Evolutionary conservation across 2,329 filamentous ascomycete genomes (phyloP), one percentile per base, ranked within the genome.

Genomic region (Paraconiothyrium sp.): DNA sequence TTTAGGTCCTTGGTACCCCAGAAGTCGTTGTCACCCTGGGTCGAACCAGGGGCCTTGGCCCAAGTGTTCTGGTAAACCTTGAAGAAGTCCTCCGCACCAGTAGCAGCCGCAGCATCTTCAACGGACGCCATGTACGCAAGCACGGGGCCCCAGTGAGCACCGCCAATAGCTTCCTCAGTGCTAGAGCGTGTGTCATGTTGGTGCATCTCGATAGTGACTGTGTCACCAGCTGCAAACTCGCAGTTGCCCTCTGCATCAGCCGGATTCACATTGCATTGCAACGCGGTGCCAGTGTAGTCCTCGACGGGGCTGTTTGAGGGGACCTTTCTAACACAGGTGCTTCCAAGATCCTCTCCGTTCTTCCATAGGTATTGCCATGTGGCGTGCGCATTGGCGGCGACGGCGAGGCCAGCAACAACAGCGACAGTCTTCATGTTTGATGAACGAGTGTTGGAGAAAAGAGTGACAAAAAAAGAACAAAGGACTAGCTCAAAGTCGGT

Each of bases 141-240:
- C 67, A 86, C 75, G 37, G 84, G 84, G 10, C 85, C 85, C 75
- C 80, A 77, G 78, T 87, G 85, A 49, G 81, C 70, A 44, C 71
- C 71, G 37, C 71, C 71, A 41, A 73, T 64, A 27, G 62, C 71
- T 61, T 73, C 66, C 58, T 67, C 59, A 3, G 57, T 71, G 65
- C 70, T 72, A 37, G 56, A 50, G 50, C 71, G 69, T 60, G 24
- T 60, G 63, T 67, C 70, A 55, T 68, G 71, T 58, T 73, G 71
- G 61, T 74, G 72, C 72, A 74, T 74, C 61, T 74, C 72, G 37
- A 74, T 72, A 9, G 70, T 72, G 7, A 74, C 70, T 14, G 67
- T 69, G 55, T 73, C 70, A 54, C 72, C 72, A 30, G 72, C 69
- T 27, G 54, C 66, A 52, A 69, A 72, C 35, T 60, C 56, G 56